Conservation (phyloP, 805 yeast species). For the Spathaspora boniae region DNA sequence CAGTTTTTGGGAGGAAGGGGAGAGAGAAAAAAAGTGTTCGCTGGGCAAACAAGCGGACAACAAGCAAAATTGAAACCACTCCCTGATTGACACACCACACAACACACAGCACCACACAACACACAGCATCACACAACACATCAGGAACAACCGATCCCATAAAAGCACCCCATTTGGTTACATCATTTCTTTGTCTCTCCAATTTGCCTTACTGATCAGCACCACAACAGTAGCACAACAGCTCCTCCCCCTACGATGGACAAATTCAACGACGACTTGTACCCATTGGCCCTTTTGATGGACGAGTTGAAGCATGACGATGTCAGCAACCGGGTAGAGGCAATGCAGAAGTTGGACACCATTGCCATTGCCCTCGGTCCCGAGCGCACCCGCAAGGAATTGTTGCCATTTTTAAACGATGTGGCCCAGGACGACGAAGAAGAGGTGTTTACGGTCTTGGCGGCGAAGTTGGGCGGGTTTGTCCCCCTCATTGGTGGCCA, state of each 20-base stretch:
- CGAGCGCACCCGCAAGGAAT: constrained; percentile 83
- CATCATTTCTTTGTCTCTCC: constrained; percentile 1
- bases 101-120: no score
- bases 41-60: no score
- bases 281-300: constrained; percentile 93
- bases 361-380: constrained; percentile 94
- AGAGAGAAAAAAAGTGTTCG: no score
- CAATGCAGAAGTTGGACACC: constrained; percentile 91
- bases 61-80: no score
- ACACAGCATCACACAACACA: no score
- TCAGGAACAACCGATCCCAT: no score
- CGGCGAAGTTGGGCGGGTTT: constrained; percentile 84
- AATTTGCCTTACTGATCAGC: constrained; percentile 3
- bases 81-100: no score
- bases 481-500: constrained; percentile 88
- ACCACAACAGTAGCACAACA: background rate
- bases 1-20: no score
- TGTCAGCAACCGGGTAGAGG: constrained; percentile 86
- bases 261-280: constrained; percentile 57
- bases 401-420: constrained; percentile 85
- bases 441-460: constrained; percentile 91
- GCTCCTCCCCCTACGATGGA: constrained; percentile 31
- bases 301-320: constrained; percentile 98
- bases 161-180: no score
- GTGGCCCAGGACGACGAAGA: constrained; percentile 97